Base-by-base conservation (phyloP, 331 rosid species). In the Malus hybrid region DNA sequence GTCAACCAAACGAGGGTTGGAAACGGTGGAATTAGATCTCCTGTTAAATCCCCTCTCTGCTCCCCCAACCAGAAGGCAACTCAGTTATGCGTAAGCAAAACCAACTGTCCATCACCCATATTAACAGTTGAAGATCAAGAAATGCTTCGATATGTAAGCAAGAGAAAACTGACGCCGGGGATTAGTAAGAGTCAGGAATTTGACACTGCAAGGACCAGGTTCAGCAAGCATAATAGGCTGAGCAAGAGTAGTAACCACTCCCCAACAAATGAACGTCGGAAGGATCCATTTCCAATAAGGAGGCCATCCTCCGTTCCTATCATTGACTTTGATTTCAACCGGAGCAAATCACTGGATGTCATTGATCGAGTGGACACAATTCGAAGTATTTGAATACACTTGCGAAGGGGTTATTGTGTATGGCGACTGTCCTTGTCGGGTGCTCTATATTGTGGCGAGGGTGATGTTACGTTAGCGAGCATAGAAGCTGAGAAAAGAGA, bases 111-210 rank as follows among this genome's bases (percentile, higher is more conserved):
- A 44, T 87, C 97, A 67, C 88, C 97, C 29, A 64, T 75, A 66
- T 79, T 95, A 80, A 90, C 99, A 0, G 60, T 92, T 7, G 97
- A 95, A 86, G 99, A 95, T 78, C 90, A 89, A 73, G 96, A 92
- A 80, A 92, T 95, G 99, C 99, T 95, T 69, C 83, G 82, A 16
- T 89, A 90, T 6, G 99, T 94, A n/a, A 84, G 88, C 59, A 90
- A 90, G 88, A 81, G 96, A 84, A 94, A 89, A 80, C 85, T 85
- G 34, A 92, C 97, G 2, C 99, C 99, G 0, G 99, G 97, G 71
- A 92, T 92, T 46, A 95, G 98, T 24, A 95, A 95, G 87, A 95
- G 99, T 82, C 99, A 92, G 79, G 99, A 95, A 80, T 92, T 95
- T 59, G 89, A 74, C 85, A 87, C 92, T 24, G 89, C 85, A 42